phyloP scores from a whole-genome alignment of 108 stramenopile genomes.

The Skeletonema tropicum region DNA sequence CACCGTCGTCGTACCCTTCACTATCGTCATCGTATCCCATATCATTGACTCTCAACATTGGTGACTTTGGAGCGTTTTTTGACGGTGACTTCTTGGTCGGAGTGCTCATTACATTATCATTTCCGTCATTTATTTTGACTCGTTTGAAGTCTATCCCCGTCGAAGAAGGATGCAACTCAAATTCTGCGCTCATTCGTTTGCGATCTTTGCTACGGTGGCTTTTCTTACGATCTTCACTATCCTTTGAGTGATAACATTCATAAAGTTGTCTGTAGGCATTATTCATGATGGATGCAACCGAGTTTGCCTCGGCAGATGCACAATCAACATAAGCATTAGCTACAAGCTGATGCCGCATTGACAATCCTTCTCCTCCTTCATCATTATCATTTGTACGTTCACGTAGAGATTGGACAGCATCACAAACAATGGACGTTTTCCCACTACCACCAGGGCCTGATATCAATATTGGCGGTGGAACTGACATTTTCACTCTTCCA shows the following conservation, averaged over 20 bases:
- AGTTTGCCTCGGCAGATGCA: constrained; percentile 41
- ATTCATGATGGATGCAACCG: constrained; percentile 32
- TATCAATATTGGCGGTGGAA: constrained; percentile 69
- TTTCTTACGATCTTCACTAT: not conserved
- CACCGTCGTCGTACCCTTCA: constrained; percentile 38
- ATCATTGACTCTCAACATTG: constrained; percentile 8
- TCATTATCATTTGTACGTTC: not conserved
- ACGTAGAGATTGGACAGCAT: constrained; percentile 38
- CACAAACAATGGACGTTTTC: constrained; percentile 63
- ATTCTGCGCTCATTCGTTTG: not conserved
- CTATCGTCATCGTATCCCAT: constrained; percentile 11
- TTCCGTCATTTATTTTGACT: constrained; percentile 6
- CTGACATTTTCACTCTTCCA: constrained; percentile 26
- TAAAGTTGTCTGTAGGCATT: constrained; percentile 49
- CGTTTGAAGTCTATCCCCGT: constrained; percentile 1
- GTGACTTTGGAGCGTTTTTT: constrained; percentile 14
- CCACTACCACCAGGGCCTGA: constrained; percentile 63
- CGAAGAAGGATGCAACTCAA: not conserved
- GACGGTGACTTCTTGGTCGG: constrained; percentile 24
- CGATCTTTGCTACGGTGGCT: not conserved
- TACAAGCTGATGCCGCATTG: constrained; percentile 9
- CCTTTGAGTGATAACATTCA: constrained; percentile 31
- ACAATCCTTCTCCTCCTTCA: not conserved
- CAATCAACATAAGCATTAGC: constrained; percentile 71
- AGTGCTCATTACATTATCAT: not conserved